Base-by-base conservation (phyloP, 2,329 filamentous ascomycete species). In the Lasiodiplodia sp. region DNA sequence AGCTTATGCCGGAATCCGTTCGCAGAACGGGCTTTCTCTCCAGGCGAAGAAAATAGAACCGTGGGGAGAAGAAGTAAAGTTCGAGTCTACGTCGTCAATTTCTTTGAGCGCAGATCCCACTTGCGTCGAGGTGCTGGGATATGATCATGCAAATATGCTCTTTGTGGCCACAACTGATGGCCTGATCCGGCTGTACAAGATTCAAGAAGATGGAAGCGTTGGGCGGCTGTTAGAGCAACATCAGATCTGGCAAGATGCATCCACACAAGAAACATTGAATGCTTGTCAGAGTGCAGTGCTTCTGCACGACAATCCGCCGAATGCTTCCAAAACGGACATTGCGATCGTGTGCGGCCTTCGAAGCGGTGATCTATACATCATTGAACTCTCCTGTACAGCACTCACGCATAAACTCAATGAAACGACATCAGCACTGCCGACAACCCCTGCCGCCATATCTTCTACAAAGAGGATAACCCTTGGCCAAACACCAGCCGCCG, bases 281-380 rank as follows among this genome's bases (percentile, higher is more conserved):
- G 67, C 67, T 31, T 68, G 67, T 49, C 67, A 68, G 64, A 68
- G 57, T 51, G 67, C 67, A 18, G 51, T 68, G n/a, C 49, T 68
- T 21, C 21, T 68, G 37, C 37, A 56, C 25, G 47, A 58, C 58
- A 47, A 28, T 14, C 25, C 34, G 49, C n/a, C 37, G 25, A 25
- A 47, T 7, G 18, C 31, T 28, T 37, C 47, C n/a, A 21, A 53
- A 31, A 31, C 56, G 11, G 57, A 57, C 18, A 47, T 68, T 49
- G 52, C 55, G 3, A 60, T 81, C 11, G 71, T 79, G 1, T 81
- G 79, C 68, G 78, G 78, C 6, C 76, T 79, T 53, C 76, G 80
- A 7, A 74, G 78, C 68, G 80, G 80, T 23, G 69, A 66, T 18
- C 18, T 74, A 1, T 69, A 70, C 49, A 66, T 68, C 23, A 52